These are phyloP conservation scores for Aegle marmelos DNA, from an alignment of 345 rosid species.

Conservation along the genomic window DNA sequence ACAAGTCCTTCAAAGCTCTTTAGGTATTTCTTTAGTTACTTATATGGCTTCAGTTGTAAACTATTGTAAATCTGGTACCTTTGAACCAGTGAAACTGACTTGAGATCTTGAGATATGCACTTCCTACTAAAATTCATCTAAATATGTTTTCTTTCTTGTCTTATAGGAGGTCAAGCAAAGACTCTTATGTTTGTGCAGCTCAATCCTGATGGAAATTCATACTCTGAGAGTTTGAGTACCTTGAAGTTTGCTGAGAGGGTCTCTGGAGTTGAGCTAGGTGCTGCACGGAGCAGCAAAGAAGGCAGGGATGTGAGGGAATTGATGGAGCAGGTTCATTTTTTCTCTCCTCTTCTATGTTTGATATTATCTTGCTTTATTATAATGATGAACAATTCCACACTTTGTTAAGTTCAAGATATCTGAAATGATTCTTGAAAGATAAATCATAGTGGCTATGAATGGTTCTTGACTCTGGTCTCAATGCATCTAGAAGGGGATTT, in stretches of 20 bases:
- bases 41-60: background rate
- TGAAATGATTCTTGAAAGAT: background rate
- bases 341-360: background rate
- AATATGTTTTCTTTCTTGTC: constrained; percentile 1
- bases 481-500: background rate
- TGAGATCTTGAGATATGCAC: background rate
- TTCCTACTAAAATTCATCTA: background rate
- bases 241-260: constrained; percentile 97
- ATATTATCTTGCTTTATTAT: background rate
- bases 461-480: background rate
- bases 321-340: constrained; percentile 69
- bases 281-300: constrained; percentile 83
- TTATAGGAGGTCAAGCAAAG: constrained; percentile 92
- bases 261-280: constrained; percentile 93
- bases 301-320: constrained; percentile 79
- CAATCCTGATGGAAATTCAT: constrained; percentile 78
- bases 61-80: background rate
- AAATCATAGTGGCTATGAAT: background rate
- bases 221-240: constrained; percentile 75
- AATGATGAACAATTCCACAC: background rate
- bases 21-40: constrained; percentile 41
- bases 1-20: constrained; percentile 83
- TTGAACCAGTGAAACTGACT: background rate
- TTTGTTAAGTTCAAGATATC: background rate
- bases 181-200: constrained; percentile 98